These are phyloP conservation scores for Cystobasidium onofrii DNA, from an alignment of 768 basidiomycete species.

Conservation along the genomic window DNA sequence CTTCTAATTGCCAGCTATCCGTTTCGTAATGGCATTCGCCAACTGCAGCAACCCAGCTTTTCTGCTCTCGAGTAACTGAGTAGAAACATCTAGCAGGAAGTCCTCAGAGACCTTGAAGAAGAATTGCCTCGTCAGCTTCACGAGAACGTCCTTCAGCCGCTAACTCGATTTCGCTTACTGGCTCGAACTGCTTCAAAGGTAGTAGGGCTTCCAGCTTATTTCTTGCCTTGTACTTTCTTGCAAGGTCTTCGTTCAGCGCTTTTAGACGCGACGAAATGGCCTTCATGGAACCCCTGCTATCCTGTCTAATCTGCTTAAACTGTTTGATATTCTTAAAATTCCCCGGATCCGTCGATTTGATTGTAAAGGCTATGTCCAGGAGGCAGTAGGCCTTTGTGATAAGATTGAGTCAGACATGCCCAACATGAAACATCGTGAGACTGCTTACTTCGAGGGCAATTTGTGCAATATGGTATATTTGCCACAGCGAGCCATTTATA, in stretches of 20 bases:
- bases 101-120: not conserved
- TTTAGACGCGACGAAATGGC: conserved; percentile 5
- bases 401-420: not conserved
- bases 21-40: conserved; percentile 14
- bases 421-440: not conserved
- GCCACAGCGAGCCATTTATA: not conserved
- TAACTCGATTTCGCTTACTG: not conserved
- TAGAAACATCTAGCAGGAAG: conserved; percentile 7
- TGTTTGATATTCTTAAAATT: conserved; percentile 29
- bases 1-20: conserved; percentile 18
- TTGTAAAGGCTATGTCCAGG: conserved; percentile 11
- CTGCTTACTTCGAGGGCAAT: conserved; percentile 17
- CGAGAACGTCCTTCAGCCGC: no score
- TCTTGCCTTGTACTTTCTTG: conserved; percentile 7
- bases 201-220: conserved; percentile 2
- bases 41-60: not conserved
- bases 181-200: conserved; percentile 16
- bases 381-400: conserved; percentile 2
- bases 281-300: conserved; percentile 12
- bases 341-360: not conserved
- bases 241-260: conserved; percentile 1
- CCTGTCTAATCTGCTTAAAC: conserved; percentile 23
- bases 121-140: not conserved
- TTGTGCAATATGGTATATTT: not conserved
- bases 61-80: conserved; percentile 8